These are phyloP conservation scores for Malassezia yamatoensis DNA, from an alignment of 1,284 basidiomycete species.

Conservation along the genomic window DNA sequence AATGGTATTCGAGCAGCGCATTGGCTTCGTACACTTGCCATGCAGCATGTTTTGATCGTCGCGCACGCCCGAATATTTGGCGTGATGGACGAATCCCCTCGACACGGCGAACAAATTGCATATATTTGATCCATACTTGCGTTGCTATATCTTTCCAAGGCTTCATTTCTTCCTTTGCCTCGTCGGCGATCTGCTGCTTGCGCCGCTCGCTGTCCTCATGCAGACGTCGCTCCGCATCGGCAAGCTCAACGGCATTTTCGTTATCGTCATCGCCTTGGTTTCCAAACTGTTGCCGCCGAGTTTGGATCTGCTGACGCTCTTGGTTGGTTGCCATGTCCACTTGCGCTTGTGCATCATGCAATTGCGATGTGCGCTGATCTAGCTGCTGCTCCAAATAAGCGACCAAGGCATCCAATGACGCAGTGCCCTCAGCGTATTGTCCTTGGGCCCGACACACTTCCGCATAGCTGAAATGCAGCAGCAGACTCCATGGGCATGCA, in stretches of 20 bases:
- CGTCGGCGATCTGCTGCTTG: conserved; percentile 41
- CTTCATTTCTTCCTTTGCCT: conserved; percentile 50
- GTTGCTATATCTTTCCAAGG: conserved; percentile 51
- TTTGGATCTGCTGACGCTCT: conserved; percentile 19
- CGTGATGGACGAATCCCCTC: conserved; percentile 73
- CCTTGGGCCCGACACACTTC: conserved; percentile 66
- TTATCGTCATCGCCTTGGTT: conserved; percentile 41
- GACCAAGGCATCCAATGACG: conserved; percentile 59
- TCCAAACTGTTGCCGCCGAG: conserved; percentile 19
- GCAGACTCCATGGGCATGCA: conserved; percentile 76
- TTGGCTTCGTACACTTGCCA: conserved; percentile 83
- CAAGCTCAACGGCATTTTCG: conserved; percentile 49
- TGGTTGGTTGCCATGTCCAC: conserved; percentile 46
- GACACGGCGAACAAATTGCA: conserved; percentile 77
- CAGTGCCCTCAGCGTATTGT: conserved; percentile 41
- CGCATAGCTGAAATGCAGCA: conserved; percentile 78
- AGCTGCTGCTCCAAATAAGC: conserved; percentile 62
- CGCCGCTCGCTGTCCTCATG: conserved; percentile 48
- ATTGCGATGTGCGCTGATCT: conserved; percentile 58
- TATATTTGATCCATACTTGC: conserved; percentile 68
- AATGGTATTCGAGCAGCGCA: conserved; percentile 94
- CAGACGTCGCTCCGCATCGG: conserved; percentile 57
- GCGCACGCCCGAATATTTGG: conserved; percentile 68
- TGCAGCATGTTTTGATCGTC: conserved; percentile 70
- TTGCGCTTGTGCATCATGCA: conserved; percentile 51